A percentile compares a stretch with the other conserved stretches of the same genome.
These are phyloP conservation scores for Fusarium proliferatum DNA, from an alignment of 2,329 filamentous ascomycete species.

Conservation along the genomic window DNA sequence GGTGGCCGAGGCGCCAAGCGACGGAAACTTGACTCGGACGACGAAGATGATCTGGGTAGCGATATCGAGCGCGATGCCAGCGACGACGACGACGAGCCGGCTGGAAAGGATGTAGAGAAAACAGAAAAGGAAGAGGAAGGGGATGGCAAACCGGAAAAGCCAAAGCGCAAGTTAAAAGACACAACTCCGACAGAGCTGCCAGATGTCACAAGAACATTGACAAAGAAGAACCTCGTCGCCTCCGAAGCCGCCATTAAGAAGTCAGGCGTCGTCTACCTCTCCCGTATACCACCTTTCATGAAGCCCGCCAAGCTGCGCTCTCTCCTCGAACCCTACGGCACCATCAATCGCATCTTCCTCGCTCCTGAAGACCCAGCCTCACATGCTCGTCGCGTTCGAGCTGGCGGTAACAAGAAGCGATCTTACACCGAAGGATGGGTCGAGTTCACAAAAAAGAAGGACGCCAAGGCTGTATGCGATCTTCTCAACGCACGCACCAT, in stretches of 20 bases:
- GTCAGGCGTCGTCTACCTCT: conserved; percentile 86
- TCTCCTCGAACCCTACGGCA: conserved; percentile 79
- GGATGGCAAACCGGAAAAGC: conserved; percentile 32
- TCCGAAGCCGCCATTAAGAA: conserved; percentile 74
- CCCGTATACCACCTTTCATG: conserved; percentile 89
- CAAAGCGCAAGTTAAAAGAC: conserved; percentile 43
- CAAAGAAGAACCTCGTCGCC: conserved; percentile 75
- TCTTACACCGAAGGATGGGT: conserved; percentile 89
- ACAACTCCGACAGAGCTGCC: conserved; percentile 53
- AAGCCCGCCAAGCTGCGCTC: conserved; percentile 81
- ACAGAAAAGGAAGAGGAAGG: conserved; percentile 35
- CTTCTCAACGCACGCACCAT: conserved; percentile 81
- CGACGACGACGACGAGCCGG: conserved; percentile 49
- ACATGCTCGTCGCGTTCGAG: conserved; percentile 73
- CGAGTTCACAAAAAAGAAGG: conserved; percentile 79
- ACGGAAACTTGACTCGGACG: conserved; percentile 63
- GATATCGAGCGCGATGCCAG: conserved; percentile 51
- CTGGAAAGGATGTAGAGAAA: conserved; percentile 44
- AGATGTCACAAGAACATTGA: conserved; percentile 64
- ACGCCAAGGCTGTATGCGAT: conserved; percentile 81
- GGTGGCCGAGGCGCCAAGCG: conserved; percentile 72
- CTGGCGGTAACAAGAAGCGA: conserved; percentile 85
- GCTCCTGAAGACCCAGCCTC: conserved; percentile 77
- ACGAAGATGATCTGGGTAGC: conserved; percentile 51
- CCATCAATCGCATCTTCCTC: conserved; percentile 81